Percentiles rank a stretch among this genome's conserved stretches.
These are phyloP conservation scores for Acmispon strigosus DNA, from an alignment of 306 rosid genomes.

Conservation along the genomic window DNA sequence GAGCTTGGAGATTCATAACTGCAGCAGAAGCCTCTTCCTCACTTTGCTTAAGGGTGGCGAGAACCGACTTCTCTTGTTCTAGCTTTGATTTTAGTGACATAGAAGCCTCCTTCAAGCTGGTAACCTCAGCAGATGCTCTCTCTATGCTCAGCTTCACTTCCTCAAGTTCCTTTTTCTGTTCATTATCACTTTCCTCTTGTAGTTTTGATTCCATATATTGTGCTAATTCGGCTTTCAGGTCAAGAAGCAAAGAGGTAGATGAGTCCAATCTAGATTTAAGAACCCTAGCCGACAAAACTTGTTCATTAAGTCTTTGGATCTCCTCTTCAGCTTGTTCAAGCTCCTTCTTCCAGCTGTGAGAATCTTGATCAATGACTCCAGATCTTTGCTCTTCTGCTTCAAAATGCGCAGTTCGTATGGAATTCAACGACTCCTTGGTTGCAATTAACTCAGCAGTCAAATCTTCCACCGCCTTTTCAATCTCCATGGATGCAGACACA, in stretches of 20 bases:
- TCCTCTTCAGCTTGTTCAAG: constrained; percentile 68
- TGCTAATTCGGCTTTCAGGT: constrained; percentile 70
- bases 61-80: constrained; percentile 59
- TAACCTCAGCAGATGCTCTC: constrained; percentile 62
- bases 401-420: constrained; percentile 45
- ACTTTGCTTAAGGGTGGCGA: constrained; percentile 43
- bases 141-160: constrained; percentile 67
- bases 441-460: constrained; percentile 62
- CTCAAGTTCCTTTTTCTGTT: constrained; percentile 43
- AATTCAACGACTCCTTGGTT: constrained; percentile 59
- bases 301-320: constrained; percentile 51
- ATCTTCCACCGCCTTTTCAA: constrained; percentile 67
- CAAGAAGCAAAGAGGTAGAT: constrained; percentile 58
- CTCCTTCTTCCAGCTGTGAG: constrained; percentile 54
- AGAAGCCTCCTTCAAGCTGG: constrained; percentile 59
- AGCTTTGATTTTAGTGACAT: constrained; percentile 53
- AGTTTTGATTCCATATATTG: constrained; percentile 70
- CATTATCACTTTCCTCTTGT: constrained; percentile 35
- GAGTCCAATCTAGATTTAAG: constrained; percentile 66
- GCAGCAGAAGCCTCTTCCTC: constrained; percentile 68
- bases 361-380: constrained; percentile 55
- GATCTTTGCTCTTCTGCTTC: constrained; percentile 64
- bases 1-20: constrained; percentile 51
- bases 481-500: constrained; percentile 62
- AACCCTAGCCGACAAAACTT: constrained; percentile 54